Evolutionary conservation across 306 rosid species (phyloP).

Genomic region (Abrus precatorius): DNA sequence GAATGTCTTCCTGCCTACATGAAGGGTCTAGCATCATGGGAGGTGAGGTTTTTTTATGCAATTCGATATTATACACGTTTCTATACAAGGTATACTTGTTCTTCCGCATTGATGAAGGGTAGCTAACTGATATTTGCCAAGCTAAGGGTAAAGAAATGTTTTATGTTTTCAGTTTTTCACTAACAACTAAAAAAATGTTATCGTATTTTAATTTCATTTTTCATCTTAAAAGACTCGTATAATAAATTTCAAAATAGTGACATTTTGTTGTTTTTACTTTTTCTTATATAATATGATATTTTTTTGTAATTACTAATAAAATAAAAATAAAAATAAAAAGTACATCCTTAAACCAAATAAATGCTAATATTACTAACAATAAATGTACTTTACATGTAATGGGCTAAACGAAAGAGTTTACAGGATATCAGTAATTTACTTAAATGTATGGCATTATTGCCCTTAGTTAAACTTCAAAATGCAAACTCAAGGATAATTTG

Average conservation of each 20-base stretch:
- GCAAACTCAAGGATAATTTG: neutral
- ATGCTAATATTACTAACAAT: neutral
- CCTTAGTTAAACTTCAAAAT: slow-evolving; percentile 27
- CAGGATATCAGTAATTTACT: neutral
- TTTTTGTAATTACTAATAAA: no score
- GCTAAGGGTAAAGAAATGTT: neutral
- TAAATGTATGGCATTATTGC: slow-evolving; percentile 19
- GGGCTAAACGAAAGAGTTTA: neutral
- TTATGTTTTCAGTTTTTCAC: neutral
- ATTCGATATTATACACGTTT: slow-evolving; percentile 28
- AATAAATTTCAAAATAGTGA: neutral
- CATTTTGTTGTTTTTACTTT: neutral
- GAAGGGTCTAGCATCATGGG: slow-evolving; percentile 89
- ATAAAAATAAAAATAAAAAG: neutral
- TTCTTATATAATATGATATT: neutral
- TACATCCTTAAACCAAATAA: neutral
- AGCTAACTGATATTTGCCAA: neutral
- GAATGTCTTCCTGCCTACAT: slow-evolving; percentile 83
- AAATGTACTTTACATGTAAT: neutral
- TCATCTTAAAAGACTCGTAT: neutral
- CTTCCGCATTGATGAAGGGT: neutral
- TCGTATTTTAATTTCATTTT: neutral
- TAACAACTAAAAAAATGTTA: no score
- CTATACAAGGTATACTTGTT: neutral
- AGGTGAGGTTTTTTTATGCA: slow-evolving; percentile 63